These are phyloP conservation scores for Hapsidospora chrysogenum DNA, from an alignment of 495 filamentous ascomycete genomes.

Conservation along the genomic window DNA sequence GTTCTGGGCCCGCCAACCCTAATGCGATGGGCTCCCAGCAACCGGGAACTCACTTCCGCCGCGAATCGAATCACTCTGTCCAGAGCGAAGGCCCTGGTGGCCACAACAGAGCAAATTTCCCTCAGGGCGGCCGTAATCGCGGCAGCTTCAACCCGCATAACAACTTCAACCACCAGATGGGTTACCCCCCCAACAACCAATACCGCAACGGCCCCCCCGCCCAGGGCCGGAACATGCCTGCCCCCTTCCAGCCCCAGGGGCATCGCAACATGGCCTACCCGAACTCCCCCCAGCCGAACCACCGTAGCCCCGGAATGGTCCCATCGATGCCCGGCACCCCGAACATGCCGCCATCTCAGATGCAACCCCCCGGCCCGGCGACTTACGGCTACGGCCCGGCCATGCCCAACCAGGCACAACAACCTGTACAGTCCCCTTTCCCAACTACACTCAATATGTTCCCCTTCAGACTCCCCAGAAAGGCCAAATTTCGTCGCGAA, in stretches of 20 bases:
- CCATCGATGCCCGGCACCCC: constrained; percentile 53
- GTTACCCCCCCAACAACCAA: constrained; percentile 43
- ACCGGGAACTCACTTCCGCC: constrained; percentile 46
- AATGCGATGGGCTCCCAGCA: constrained; percentile 44
- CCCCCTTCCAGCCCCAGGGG: constrained; percentile 45
- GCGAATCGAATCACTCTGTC: constrained; percentile 66
- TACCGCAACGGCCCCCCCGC: constrained; percentile 39
- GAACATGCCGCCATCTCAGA: constrained; percentile 38
- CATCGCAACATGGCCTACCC: constrained; percentile 36
- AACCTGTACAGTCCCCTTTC: constrained; percentile 51
- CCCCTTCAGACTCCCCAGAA: constrained; percentile 16
- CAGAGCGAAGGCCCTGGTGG: constrained; percentile 52
- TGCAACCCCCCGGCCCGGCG: constrained; percentile 14
- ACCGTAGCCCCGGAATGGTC: constrained; percentile 48
- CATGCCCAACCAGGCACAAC: constrained; percentile 32
- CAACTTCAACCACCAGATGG: constrained; percentile 44
- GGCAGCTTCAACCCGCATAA: constrained; percentile 26
- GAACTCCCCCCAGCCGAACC: constrained; percentile 47
- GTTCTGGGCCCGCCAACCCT: constrained; percentile 33
- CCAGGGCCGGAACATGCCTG: constrained; percentile 50
- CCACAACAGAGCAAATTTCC: constrained; percentile 25
- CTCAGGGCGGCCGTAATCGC: constrained; percentile 44
- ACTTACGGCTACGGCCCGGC: constrained; percentile 43
- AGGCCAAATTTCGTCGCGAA: constrained; percentile 24
- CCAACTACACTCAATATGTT: constrained; percentile 8